Percentiles rank a stretch among this genome's conserved stretches.
These are phyloP conservation scores for Tolypocladium tundrense DNA, from an alignment of 2,329 filamentous ascomycete species.

Conservation along the genomic window DNA sequence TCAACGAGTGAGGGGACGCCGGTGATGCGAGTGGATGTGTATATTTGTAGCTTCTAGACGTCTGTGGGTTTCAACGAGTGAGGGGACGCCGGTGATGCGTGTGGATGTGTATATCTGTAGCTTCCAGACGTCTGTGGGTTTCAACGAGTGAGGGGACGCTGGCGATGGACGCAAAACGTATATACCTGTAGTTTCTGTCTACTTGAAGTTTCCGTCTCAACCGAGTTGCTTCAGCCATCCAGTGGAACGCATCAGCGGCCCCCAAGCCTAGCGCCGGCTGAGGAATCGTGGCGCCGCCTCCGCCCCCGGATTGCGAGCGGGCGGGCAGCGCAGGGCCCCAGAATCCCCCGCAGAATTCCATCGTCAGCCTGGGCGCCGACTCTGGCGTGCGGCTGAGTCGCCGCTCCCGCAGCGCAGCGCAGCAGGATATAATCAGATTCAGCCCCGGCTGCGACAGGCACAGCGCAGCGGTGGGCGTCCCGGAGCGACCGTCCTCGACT, in stretches of 20 bases:
- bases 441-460: not conserved
- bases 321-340: not conserved
- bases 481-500: not conserved
- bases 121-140: no score
- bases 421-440: not conserved
- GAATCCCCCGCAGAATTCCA: not conserved
- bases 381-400: not conserved
- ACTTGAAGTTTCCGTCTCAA: no score
- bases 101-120: not conserved
- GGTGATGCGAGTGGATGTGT: not conserved
- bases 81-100: not conserved
- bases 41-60: no score
- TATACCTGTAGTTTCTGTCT: not conserved
- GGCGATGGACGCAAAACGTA: not conserved
- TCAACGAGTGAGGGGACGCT: not conserved
- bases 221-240: not conserved
- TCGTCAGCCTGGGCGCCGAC: not conserved
- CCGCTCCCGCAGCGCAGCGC: not conserved
- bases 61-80: not conserved
- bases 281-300: not conserved
- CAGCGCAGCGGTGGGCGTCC: not conserved
- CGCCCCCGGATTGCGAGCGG: not conserved
- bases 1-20: conserved; percentile 24
- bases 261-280: not conserved
- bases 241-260: not conserved